A percentile compares a stretch with the other conserved stretches of the same genome.
Evolutionary conservation across 1,284 basidiomycete genomes (phyloP).

Genomic region (Xerocomus minutiporus): DNA sequence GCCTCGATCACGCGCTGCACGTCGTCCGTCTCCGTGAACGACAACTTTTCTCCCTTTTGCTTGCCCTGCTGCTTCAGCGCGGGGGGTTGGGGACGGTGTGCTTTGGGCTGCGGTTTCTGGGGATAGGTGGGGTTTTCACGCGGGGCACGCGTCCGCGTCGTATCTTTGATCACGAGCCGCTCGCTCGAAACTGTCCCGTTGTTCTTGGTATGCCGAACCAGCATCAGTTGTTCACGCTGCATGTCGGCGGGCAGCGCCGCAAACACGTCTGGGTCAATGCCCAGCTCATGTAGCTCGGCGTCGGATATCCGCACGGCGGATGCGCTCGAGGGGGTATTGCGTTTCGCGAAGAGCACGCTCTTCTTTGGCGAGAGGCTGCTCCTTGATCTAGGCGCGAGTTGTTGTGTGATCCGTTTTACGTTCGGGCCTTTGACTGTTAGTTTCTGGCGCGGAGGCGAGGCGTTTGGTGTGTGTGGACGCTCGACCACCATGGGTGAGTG

Average conservation of each 20-base stretch:
- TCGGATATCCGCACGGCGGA: slow-evolving; percentile 34
- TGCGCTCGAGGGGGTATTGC: slow-evolving; percentile 18
- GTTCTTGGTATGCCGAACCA: slow-evolving; percentile 47
- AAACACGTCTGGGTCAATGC: slow-evolving; percentile 72
- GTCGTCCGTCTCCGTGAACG: slow-evolving; percentile 59
- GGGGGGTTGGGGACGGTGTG: slow-evolving; percentile 43
- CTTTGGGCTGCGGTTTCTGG: slow-evolving; percentile 48
- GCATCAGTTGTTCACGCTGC: slow-evolving; percentile 69
- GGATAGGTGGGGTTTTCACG: slow-evolving; percentile 20
- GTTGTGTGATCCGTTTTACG: slow-evolving; percentile 55
- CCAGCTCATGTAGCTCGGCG: slow-evolving; percentile 55
- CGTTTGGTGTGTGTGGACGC: slow-evolving; percentile 2
- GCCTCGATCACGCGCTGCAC: slow-evolving; percentile 62
- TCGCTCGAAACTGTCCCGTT: slow-evolving; percentile 40
- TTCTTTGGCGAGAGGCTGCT: slow-evolving; percentile 44
- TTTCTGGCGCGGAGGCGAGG: slow-evolving; percentile 19
- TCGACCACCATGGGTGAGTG: slow-evolving; percentile 34
- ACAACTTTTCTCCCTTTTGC: slow-evolving; percentile 47
- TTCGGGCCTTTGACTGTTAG: slow-evolving; percentile 36
- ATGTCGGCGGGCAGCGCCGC: slow-evolving; percentile 56
- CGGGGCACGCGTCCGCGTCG: slow-evolving; percentile 22
- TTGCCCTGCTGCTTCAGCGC: slow-evolving; percentile 52
- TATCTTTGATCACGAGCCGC: slow-evolving; percentile 48
- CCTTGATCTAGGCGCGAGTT: slow-evolving; percentile 53
- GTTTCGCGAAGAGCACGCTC: slow-evolving; percentile 37